Conservation (phyloP, 176 grass and related monocot species). For the Tuctoria greenei region DNA sequence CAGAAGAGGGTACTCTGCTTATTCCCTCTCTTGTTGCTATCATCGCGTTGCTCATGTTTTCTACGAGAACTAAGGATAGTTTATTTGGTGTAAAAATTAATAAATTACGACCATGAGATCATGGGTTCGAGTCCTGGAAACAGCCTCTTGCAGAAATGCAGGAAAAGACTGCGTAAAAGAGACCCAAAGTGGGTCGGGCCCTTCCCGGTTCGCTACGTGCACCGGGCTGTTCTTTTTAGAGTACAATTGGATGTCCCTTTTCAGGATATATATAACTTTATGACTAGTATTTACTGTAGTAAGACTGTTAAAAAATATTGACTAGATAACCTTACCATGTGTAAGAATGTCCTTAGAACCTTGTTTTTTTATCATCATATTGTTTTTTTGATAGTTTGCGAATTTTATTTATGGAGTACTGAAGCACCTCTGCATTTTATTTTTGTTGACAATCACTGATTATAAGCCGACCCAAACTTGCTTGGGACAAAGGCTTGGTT, state of each 20-base stretch:
- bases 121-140: no score
- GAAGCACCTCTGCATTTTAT: not conserved
- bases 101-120: no score
- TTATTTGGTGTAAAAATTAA: not conserved
- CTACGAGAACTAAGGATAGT: not conserved
- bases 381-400: no score
- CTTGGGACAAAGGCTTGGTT: no score
- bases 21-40: not conserved
- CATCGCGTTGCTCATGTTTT: not conserved
- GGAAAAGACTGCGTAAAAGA: no score
- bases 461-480: no score
- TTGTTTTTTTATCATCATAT: no score
- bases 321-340: not conserved
- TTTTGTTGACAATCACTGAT: not conserved
- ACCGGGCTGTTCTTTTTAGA: no score
- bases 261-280: not conserved
- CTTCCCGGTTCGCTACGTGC: no score
- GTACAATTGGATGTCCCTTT: not conserved
- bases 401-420: no score
- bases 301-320: not conserved
- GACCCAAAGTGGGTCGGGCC: no score
- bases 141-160: no score
- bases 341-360: not conserved
- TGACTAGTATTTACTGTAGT: not conserved
- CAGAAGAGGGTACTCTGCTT: slow-evolving; percentile 65